Evolutionary conservation across 257 asterid genomes (phyloP), one percentile per base, ranked within the genome.

Genomic region (Verbena officinalis): DNA sequence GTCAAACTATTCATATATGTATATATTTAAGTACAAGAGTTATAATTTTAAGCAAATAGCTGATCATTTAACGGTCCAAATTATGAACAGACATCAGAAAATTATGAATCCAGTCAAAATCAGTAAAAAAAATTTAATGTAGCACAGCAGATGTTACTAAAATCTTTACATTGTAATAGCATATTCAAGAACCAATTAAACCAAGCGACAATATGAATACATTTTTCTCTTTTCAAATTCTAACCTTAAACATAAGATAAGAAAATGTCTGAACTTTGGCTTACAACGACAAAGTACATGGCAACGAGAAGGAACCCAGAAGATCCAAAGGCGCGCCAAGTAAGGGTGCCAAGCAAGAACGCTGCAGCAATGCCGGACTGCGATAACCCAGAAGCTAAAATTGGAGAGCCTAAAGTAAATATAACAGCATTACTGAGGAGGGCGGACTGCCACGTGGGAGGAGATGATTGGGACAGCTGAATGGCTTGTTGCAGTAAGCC

Each of bases 261-360:
- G 69, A 1, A 66, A 42, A 43, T 65, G 6, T 16, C 1, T 7
- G 42, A 52, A 54, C 50, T 64, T 59, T 15, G 40, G 62, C 97
- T 94, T 74, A 94, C 99, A 73, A 86, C 73, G 58, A 94, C 73
- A 44, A 94, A 94, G 75, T 94, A 90, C 0, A 86, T 53, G 62
- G 97, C 96, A 6, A 88, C 97, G 53, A 94, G 88, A 65, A 94
- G 82, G 77, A 87, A 94, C 7, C 96, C 97, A 33, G 87, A 67
- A 19, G 79, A 73, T 16, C 81, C 84, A 78, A 94, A 90, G 56
- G 97, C 95, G 39, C 97, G 86, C 99, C 97, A 94, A 56, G 99
- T 84, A 51, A 90, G 96, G 44, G 84, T 75, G 1, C 95, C 99
- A n/a, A 94, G 95, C 81, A 86, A 80, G 88, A 90, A 94, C 45